Percentiles rank a stretch among this genome's conserved stretches.
Evolutionary conservation across 495 filamentous ascomycete species (phyloP).

Genomic region (Cercophora sp.): DNA sequence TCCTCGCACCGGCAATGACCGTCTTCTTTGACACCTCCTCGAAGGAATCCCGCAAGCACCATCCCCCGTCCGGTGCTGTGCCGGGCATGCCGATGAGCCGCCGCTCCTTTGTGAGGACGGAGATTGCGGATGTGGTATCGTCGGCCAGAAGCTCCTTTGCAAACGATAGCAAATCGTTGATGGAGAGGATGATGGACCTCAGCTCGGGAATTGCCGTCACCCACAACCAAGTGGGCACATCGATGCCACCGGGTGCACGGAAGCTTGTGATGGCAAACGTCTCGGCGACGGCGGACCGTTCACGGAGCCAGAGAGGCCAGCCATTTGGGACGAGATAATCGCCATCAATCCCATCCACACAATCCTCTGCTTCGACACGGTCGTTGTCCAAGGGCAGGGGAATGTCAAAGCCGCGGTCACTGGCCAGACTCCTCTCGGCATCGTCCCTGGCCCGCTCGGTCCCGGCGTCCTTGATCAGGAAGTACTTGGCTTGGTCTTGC

Average conservation of each 20-base stretch:
- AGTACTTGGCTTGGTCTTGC: conserved; percentile 5
- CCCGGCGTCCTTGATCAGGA: not conserved
- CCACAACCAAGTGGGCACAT: conserved; percentile 7
- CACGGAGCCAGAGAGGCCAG: conserved; percentile 11
- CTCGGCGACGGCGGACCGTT: conserved; percentile 7
- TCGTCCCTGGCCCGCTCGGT: conserved; percentile 3
- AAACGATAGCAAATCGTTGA: conserved; percentile 14
- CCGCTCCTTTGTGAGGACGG: conserved; percentile 6
- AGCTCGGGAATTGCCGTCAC: conserved; percentile 10
- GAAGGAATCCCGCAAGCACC: conserved; percentile 13
- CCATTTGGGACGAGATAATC: conserved; percentile 4
- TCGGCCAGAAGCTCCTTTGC: conserved; percentile 12
- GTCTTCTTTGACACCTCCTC: conserved; percentile 6
- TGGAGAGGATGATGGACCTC: conserved; percentile 6
- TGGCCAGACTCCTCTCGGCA: not conserved
- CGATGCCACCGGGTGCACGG: conserved; percentile 5
- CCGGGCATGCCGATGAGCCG: conserved; percentile 10
- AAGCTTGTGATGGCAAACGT: conserved; percentile 9
- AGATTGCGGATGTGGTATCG: conserved; percentile 10
- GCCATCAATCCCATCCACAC: not conserved
- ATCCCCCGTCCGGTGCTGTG: conserved; percentile 9
- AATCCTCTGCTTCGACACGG: not conserved
- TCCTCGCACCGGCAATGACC: conserved; percentile 4
- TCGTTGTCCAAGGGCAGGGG: conserved; percentile 8
- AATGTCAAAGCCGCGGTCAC: conserved; percentile 2